A percentile compares a stretch with the other conserved stretches of the same genome.
Evolutionary conservation across 352 stramenopile species (phyloP).

Genomic region (Phytophthora cactorum): DNA sequence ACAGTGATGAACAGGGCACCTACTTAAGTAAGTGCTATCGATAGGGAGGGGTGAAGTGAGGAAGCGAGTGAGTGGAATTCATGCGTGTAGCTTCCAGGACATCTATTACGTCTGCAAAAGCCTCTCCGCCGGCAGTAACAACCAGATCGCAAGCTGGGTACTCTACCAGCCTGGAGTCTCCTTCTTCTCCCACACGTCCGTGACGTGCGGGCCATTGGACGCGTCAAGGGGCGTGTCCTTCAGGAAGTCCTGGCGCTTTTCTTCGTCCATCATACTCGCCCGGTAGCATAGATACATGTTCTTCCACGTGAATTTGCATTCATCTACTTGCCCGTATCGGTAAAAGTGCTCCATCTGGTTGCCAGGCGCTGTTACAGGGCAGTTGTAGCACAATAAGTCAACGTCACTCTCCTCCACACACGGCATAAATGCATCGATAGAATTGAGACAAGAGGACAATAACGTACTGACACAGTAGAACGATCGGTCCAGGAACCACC

Average conservation of each 20-base stretch:
- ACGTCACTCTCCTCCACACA: slow-evolving; percentile 30
- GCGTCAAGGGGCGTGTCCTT: slow-evolving; percentile 73
- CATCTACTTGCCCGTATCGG: slow-evolving; percentile 66
- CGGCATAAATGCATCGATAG: background rate
- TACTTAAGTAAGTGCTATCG: slow-evolving; percentile 5
- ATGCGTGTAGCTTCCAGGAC: slow-evolving; percentile 13
- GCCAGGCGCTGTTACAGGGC: slow-evolving; percentile 51
- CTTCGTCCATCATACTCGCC: slow-evolving; percentile 79
- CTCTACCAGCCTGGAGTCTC: slow-evolving; percentile 73
- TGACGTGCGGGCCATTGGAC: slow-evolving; percentile 52
- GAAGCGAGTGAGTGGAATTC: slow-evolving; percentile 30
- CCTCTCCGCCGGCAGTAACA: background rate
- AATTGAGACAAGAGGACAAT: background rate
- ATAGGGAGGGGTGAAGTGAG: slow-evolving; percentile 19
- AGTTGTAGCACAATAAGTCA: slow-evolving; percentile 2
- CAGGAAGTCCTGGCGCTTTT: slow-evolving; percentile 74
- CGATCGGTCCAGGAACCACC: slow-evolving; percentile 81
- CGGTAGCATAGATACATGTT: slow-evolving; percentile 87
- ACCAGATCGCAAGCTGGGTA: background rate
- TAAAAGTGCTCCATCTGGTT: slow-evolving; percentile 89
- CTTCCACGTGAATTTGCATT: slow-evolving; percentile 82
- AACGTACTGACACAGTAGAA: slow-evolving; percentile 89
- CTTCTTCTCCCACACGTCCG: slow-evolving; percentile 73
- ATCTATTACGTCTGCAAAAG: background rate
- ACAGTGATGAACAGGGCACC: too few relatives aligned